Percentiles rank a stretch among this genome's conserved stretches.
phyloP scores from a whole-genome alignment of 2,329 filamentous ascomycete species.

The Monosporascus sp. region DNA sequence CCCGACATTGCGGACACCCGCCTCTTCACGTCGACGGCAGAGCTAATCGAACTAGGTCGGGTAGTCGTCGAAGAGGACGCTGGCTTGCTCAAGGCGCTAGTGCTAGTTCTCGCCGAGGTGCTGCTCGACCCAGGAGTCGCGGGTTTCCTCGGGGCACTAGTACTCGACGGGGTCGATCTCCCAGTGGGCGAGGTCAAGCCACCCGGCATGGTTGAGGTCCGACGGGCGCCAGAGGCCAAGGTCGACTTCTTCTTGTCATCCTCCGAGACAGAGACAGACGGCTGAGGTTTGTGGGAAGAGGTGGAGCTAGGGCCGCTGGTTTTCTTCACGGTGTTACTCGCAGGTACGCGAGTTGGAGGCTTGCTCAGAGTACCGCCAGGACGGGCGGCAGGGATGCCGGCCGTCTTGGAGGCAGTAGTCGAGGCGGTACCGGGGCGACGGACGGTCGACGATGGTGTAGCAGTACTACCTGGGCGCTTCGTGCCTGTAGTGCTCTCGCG shows the following conservation, averaged over 20 bases:
- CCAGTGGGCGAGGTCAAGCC: constrained; percentile 29
- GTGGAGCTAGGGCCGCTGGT: constrained; percentile 30
- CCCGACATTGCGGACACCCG: constrained; percentile 47
- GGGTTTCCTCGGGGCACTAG: constrained; percentile 27
- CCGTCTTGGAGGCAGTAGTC: constrained; percentile 18
- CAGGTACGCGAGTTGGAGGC: constrained; percentile 42
- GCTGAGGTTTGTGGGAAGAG: constrained; percentile 40
- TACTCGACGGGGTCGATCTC: constrained; percentile 27
- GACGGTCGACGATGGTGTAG: constrained; percentile 25
- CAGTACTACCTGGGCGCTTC: constrained; percentile 30
- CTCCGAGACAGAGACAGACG: constrained; percentile 44
- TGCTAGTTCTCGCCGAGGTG: constrained; percentile 22
- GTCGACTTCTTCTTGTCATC: constrained; percentile 42
- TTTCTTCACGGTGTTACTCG: constrained; percentile 28
- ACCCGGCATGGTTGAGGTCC: constrained; percentile 38
- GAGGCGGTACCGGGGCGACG: constrained; percentile 27
- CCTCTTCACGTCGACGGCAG: constrained; percentile 49
- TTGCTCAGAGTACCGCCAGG: constrained; percentile 39
- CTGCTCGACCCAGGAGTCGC: constrained; percentile 14
- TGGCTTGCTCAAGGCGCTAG: constrained; percentile 29
- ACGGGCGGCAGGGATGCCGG: constrained; percentile 28
- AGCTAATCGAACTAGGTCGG: constrained; percentile 29
- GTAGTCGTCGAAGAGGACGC: constrained; percentile 30
- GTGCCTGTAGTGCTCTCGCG: constrained; percentile 23
- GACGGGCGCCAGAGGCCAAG: constrained; percentile 33